A percentile compares a stretch with the other conserved stretches of the same genome.
Conservation (phyloP, 305 asterid species). For the Fraxinus nigra region DNA sequence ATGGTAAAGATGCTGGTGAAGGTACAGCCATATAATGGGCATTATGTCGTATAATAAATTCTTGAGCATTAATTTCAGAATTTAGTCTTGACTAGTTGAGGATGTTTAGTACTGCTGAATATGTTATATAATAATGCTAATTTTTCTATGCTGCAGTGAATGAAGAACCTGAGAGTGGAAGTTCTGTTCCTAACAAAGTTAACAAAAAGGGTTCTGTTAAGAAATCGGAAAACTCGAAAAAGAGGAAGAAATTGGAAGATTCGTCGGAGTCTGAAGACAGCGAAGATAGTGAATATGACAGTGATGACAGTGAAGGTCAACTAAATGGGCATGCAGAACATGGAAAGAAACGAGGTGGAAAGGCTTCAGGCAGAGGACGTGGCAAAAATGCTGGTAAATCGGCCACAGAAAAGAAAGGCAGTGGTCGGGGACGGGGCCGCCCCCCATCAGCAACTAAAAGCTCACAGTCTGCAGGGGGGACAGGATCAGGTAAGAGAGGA, state of each 20-base stretch:
- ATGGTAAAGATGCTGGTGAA: constrained; percentile 79
- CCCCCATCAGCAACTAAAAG: constrained; percentile 46
- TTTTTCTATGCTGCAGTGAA: constrained; percentile 37
- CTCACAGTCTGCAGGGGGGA: constrained; percentile 33
- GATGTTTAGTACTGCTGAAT: background rate
- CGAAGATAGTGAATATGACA: constrained; percentile 31
- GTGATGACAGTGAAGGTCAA: constrained; percentile 47
- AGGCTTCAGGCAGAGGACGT: constrained; percentile 47
- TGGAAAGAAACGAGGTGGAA: constrained; percentile 31
- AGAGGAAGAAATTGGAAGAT: constrained; percentile 65
- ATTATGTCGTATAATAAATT: background rate
- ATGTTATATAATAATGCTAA: background rate
- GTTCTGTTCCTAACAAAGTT: constrained; percentile 34
- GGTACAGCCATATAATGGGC: constrained; percentile 40
- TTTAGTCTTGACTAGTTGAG: background rate
- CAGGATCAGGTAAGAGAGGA: constrained; percentile 64
- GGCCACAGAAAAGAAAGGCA: constrained; percentile 36
- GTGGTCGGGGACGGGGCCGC: constrained; percentile 73
- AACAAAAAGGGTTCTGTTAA: constrained; percentile 39
- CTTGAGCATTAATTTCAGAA: background rate
- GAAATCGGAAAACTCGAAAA: constrained; percentile 47
- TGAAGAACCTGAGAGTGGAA: constrained; percentile 39
- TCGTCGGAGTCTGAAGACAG: constrained; percentile 63
- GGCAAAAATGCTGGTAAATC: constrained; percentile 46
- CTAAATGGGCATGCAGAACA: constrained; percentile 44